Evolutionary conservation across 257 asterid genomes (phyloP).

Genomic region (Fraxinus quadrangulata): DNA sequence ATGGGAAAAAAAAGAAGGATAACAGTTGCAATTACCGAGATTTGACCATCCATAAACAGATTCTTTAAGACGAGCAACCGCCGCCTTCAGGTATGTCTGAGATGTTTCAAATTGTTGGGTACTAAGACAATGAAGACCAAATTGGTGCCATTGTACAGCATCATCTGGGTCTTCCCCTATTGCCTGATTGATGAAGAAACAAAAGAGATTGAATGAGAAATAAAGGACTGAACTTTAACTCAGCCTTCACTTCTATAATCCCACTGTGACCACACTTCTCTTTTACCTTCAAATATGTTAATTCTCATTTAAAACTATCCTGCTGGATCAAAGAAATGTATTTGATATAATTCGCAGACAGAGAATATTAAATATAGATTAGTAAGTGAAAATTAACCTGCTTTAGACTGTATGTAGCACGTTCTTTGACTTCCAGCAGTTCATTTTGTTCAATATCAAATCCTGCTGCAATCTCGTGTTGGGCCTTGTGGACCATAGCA

Average conservation of each 20-base stretch:
- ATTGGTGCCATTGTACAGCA: constrained; percentile 98
- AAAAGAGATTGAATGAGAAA: background rate
- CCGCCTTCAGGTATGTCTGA: constrained; percentile 79
- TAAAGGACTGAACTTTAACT: constrained; percentile 23
- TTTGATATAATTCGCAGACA: too few species aligned
- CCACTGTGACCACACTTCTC: too few species aligned
- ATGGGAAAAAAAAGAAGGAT: constrained; percentile 3
- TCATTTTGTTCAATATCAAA: constrained; percentile 79
- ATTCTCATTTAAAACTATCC: too few species aligned
- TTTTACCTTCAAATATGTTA: too few species aligned
- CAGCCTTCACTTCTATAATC: background rate
- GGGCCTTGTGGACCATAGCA: constrained; percentile 90
- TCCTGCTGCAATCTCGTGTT: constrained; percentile 90
- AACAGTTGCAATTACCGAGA: constrained; percentile 57
- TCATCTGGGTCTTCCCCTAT: constrained; percentile 91
- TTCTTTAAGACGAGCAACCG: constrained; percentile 69
- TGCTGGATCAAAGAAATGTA: too few species aligned
- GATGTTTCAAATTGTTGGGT: constrained; percentile 82
- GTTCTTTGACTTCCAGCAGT: constrained; percentile 74
- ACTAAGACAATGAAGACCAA: constrained; percentile 88
- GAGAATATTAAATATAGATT: too few species aligned
- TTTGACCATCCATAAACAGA: constrained; percentile 94
- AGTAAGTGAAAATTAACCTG: constrained; percentile 48
- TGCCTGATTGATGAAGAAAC: constrained; percentile 51
- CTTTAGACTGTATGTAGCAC: constrained; percentile 82